Evolutionary conservation across 1,284 basidiomycete genomes (phyloP), one percentile per base, ranked within the genome.

Genomic region (Ustilago xerochloae): DNA sequence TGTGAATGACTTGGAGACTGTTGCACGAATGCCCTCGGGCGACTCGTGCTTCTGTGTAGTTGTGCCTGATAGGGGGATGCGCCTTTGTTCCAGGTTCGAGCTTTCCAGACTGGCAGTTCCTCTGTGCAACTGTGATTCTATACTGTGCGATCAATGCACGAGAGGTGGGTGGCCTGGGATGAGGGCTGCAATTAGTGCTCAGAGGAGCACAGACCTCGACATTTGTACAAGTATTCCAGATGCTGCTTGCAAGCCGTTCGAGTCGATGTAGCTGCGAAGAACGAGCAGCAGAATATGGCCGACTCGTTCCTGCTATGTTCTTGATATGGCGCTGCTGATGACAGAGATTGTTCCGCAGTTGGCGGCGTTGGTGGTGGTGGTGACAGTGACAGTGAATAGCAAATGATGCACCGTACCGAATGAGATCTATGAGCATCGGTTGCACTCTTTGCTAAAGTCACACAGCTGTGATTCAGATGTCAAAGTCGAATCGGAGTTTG

Each of bases 121-220:
- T 41, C 29, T 16, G 18, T 20, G 38, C 13, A 35, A 22, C 20
- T 45, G 41, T 7, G 8, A 1, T 26, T 46, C 9, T n/a, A n/a
- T n/a, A n/a, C 12, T 39, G 3, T 52, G 36, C n/a, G 9, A 36
- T 16, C 35, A 13, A 38, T 15, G 20, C 33, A 20, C 26, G 8
- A n/a, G 24, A 29, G 18, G 35, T 51, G 49, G 51, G 18, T 30
- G 22, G 1, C 7, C 38, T 28, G 20, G 26, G 7, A 2, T 20
- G 30, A 33, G 38, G n/a, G 33, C 35, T 18, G 16, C 15, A 28
- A 26, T 33, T 56, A 35, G 53, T 38, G 45, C 45, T 33, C 43
- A 24, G n/a, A 43, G 32, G 47, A 52, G 48, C 57, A 46, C 57
- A 33, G 57, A 51, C 57, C 49, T 52, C 41, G 49, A 36, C 57